Base-by-base conservation (phyloP, 2,329 filamentous ascomycete species). In the Stylonectria norvegica region DNA sequence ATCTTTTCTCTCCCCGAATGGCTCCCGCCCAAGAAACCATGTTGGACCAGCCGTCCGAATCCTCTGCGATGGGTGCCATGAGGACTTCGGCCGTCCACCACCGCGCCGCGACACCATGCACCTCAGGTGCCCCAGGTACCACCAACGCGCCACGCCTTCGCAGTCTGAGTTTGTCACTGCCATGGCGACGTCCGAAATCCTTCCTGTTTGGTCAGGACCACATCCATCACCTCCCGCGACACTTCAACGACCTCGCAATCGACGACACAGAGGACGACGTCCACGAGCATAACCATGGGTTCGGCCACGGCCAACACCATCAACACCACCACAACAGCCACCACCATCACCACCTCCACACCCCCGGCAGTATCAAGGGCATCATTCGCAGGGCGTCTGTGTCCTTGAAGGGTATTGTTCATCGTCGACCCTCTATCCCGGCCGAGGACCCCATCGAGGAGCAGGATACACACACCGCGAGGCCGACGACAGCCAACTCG, bases 371-470 rank as follows among this genome's bases (percentile, higher is more conserved):
- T 33, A 57, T 80, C 41, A 76, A 71, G 55, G 69, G 72, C 34
- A 75, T 72, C 47, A 65, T 80, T 35, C 71, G 76, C 17, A 67
- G 78, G 8, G 78, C 77, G 1, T 81, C 78, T 3, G 53, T 77
- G 37, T 76, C 74, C 7, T 55, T 80, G 36, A 72, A 73, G 52
- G 71, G 70, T 20, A 70, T 79, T 20, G 72, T 76, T 6, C 67
- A 72, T 36, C 65, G 73, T 27, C 68, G 73, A 33, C 64, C 70
- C 5, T 74, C 72, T 2, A 54, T 67, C 17, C 60, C 64, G 2
- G 57, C 59, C 5, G 50, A 63, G 38, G 52, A 64, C n/a, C 45
- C 55, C 22, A 43, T 53, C 15, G 31, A 54, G n/a, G 55, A 64
- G 18, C 54, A 61, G 17, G 20, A 14, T 8, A 31, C 37, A 10